A percentile compares a stretch with the other conserved stretches of the same genome.
Conservation (phyloP, 768 basidiomycete genomes). For the Cubamyces lactineus region DNA sequence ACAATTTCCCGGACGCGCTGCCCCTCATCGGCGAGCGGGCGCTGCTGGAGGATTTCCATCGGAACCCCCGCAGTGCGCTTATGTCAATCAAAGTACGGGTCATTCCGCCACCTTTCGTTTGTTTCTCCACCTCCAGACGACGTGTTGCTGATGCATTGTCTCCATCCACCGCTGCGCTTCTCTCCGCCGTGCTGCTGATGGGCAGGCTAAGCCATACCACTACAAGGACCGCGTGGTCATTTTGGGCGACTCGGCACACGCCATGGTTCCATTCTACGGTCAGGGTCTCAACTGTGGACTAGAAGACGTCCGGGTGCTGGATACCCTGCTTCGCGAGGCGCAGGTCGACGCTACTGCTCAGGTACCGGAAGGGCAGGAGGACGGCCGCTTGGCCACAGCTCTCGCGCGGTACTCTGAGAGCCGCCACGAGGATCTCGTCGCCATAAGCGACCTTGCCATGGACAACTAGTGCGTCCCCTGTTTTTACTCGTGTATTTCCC, state of each 20-base stretch:
- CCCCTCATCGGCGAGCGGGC: slow-evolving; percentile 79
- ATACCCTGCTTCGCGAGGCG: slow-evolving; percentile 71
- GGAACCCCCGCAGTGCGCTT: slow-evolving; percentile 86
- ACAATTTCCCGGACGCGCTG: slow-evolving; percentile 88
- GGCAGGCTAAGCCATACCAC: slow-evolving; percentile 84
- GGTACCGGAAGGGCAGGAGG: slow-evolving; percentile 44
- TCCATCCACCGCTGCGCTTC: slow-evolving; percentile 29
- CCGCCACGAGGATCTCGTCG: slow-evolving; percentile 85
- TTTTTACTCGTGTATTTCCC: slow-evolving; percentile 7
- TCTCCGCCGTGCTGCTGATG: slow-evolving; percentile 21
- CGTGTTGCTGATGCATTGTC: neutral
- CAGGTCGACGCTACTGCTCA: slow-evolving; percentile 55
- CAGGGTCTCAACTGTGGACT: slow-evolving; percentile 98
- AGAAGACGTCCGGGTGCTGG: slow-evolving; percentile 93
- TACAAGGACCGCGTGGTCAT: slow-evolving; percentile 87
- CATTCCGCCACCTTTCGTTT: slow-evolving; percentile 25
- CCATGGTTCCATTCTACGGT: slow-evolving; percentile 98
- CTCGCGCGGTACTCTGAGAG: slow-evolving; percentile 79
- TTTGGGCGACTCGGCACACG: slow-evolving; percentile 93
- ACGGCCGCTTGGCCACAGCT: slow-evolving; percentile 64
- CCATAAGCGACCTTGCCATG: slow-evolving; percentile 93
- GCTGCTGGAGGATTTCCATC: slow-evolving; percentile 75
- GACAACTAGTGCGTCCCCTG: slow-evolving; percentile 85
- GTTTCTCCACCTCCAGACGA: neutral
- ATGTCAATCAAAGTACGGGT: slow-evolving; percentile 87